phyloP scores from a whole-genome alignment of 2,329 filamentous ascomycete species.

The Thermomyces lanuginosus region DNA sequence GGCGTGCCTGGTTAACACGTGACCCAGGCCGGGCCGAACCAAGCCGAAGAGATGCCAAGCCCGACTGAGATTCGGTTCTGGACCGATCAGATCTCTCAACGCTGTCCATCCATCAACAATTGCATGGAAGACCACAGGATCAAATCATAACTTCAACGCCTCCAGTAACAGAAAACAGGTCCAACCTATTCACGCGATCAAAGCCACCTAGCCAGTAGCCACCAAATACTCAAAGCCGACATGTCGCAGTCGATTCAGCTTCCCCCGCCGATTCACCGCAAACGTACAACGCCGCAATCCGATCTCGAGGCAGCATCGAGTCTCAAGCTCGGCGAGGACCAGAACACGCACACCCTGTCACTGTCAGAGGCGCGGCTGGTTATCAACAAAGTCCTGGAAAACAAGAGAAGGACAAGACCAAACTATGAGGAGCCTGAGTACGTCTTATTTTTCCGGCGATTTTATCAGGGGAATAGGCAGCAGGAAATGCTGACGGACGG shows the following conservation, averaged over 20 bases:
- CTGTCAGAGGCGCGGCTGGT: slow-evolving; percentile 84
- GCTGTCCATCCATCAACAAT: too few relatives aligned
- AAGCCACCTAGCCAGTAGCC: too few relatives aligned
- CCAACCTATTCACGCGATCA: too few relatives aligned
- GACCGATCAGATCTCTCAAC: too few relatives aligned
- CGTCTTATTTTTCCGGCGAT: slow-evolving; percentile 16
- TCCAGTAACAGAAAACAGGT: too few relatives aligned
- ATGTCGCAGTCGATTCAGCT: slow-evolving; percentile 20
- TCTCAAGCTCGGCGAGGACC: slow-evolving; percentile 83
- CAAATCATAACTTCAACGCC: too few relatives aligned
- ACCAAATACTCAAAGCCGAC: too few relatives aligned
- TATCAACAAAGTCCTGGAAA: slow-evolving; percentile 73
- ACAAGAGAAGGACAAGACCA: slow-evolving; percentile 62
- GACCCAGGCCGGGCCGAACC: too few relatives aligned
- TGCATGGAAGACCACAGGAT: too few relatives aligned
- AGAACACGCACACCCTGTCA: slow-evolving; percentile 78
- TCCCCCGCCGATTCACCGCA: slow-evolving; percentile 24
- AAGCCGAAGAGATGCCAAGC: too few relatives aligned
- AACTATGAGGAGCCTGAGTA: slow-evolving; percentile 74
- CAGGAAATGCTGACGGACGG: not conserved
- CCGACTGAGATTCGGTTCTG: too few relatives aligned
- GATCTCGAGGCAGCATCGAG: slow-evolving; percentile 75
- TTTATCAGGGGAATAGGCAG: not conserved
- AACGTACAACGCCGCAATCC: slow-evolving; percentile 26
- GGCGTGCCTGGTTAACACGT: too few relatives aligned